Conservation (phyloP, 106 monocot species). For the Phalaenopsis aphrodite region DNA sequence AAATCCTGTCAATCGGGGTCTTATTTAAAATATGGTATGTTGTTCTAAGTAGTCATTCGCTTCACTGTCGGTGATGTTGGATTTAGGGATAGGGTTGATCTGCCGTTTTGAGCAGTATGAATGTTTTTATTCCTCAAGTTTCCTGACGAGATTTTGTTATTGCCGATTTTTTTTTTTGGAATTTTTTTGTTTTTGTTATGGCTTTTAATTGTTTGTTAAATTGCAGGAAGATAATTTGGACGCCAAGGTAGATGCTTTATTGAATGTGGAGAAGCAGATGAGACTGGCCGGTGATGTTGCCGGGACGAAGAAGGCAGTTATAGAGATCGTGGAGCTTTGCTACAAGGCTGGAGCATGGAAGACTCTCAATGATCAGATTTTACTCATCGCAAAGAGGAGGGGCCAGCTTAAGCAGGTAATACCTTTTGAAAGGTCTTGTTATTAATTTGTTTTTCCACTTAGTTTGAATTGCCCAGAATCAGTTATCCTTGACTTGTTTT, state of each 20-base stretch:
- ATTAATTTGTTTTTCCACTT: not conserved
- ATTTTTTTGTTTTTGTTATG: not conserved
- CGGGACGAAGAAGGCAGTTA: slow-evolving; percentile 76
- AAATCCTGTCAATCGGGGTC: not conserved
- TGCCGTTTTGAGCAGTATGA: not conserved
- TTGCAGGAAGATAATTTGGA: slow-evolving; percentile 57
- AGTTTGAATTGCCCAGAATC: not conserved
- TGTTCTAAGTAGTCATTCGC: not conserved
- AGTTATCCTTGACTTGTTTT: not conserved
- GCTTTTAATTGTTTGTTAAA: not conserved
- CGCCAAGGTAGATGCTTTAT: slow-evolving; percentile 63
- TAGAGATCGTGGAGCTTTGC: slow-evolving; percentile 81
- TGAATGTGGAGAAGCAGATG: slow-evolving; percentile 89
- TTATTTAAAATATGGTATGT: not conserved
- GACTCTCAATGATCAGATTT: slow-evolving; percentile 90
- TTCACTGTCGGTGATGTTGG: not conserved
- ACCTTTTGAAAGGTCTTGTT: not conserved
- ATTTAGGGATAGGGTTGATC: not conserved
- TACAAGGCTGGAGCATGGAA: slow-evolving; percentile 87
- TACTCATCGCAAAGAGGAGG: slow-evolving; percentile 83
- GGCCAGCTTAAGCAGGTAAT: slow-evolving; percentile 94
- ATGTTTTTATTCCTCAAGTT: not conserved
- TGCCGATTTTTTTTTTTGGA: not conserved
- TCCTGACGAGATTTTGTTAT: not conserved
- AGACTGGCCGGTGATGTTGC: slow-evolving; percentile 80